phyloP scores from a whole-genome alignment of 495 filamentous ascomycete species.

The Talaromyces wortmannii region DNA sequence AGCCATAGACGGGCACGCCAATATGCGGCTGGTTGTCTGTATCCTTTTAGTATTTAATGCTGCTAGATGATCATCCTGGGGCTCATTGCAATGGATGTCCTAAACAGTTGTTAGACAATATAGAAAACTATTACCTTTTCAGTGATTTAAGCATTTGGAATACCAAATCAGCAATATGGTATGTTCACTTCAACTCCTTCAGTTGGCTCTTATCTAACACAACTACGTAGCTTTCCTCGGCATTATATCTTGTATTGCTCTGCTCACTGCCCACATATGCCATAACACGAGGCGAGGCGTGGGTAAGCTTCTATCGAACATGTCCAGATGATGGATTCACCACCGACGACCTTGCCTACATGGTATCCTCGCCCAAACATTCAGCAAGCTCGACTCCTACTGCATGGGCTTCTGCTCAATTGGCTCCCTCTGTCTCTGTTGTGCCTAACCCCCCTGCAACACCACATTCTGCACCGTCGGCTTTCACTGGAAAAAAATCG shows the following conservation, averaged over 20 bases:
- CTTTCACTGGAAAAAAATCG: neutral
- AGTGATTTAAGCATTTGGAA: too few species aligned
- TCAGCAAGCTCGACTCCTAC: neutral
- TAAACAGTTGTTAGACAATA: too few species aligned
- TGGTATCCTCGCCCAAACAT: neutral
- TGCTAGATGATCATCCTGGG: neutral
- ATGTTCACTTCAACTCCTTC: neutral
- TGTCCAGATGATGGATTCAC: conserved; percentile 21
- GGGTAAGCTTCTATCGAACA: conserved; percentile 30
- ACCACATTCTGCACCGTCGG: neutral
- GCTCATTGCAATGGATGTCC: neutral
- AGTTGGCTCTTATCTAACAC: neutral
- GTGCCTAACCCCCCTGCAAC: neutral
- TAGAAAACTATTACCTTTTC: too few species aligned
- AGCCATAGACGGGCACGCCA: conserved; percentile 4
- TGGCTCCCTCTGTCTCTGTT: neutral
- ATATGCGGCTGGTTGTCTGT: neutral
- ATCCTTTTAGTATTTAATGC: neutral
- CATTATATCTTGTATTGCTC: conserved; percentile 10
- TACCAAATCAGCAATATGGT: neutral
- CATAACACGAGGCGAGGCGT: conserved; percentile 18
- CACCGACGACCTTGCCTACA: neutral
- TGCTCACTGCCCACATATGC: conserved; percentile 15
- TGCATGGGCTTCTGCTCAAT: neutral
- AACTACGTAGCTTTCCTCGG: conserved; percentile 9